Percentiles rank a stretch among this genome's conserved stretches.
These are phyloP conservation scores for Penicillium goetzii DNA, from an alignment of 495 filamentous ascomycete species.

Conservation along the genomic window DNA sequence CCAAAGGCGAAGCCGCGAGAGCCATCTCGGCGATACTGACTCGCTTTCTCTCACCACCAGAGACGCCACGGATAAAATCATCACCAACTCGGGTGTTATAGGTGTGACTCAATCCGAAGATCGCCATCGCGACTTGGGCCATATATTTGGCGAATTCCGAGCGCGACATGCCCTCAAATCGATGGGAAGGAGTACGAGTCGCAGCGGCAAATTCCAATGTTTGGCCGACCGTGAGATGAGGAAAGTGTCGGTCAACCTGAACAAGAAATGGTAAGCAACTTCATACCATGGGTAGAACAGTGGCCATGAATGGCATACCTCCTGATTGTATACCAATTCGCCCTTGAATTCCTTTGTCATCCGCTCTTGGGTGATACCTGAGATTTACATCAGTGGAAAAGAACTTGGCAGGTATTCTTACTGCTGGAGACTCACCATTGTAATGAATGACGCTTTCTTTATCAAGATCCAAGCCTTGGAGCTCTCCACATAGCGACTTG, in stretches of 20 bases:
- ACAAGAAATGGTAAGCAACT: not conserved
- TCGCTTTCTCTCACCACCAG: conserved; percentile 84
- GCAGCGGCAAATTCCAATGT: conserved; percentile 63
- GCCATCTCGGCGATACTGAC: conserved; percentile 59
- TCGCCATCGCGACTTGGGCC: conserved; percentile 60
- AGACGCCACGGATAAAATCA: conserved; percentile 65
- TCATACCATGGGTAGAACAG: not conserved
- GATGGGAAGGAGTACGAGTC: conserved; percentile 46
- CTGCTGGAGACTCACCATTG: conserved; percentile 34
- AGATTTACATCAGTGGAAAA: not conserved
- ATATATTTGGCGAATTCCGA: conserved; percentile 47
- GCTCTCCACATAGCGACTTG: conserved; percentile 41
- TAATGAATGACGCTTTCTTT: conserved; percentile 48
- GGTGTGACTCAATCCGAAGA: conserved; percentile 58
- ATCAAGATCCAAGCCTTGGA: conserved; percentile 41
- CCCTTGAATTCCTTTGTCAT: conserved; percentile 55
- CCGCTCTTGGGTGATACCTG: conserved; percentile 28
- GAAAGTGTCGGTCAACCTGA: conserved; percentile 61
- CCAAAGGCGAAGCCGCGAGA: conserved; percentile 67
- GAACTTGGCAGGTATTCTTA: not conserved
- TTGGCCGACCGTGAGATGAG: conserved; percentile 64
- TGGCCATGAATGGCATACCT: conserved; percentile 33
- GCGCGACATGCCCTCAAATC: conserved; percentile 48
- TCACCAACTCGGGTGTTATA: conserved; percentile 52
- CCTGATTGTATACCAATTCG: conserved; percentile 62